phyloP scores from a whole-genome alignment of 768 basidiomycete genomes.

The Epithele typhae region DNA sequence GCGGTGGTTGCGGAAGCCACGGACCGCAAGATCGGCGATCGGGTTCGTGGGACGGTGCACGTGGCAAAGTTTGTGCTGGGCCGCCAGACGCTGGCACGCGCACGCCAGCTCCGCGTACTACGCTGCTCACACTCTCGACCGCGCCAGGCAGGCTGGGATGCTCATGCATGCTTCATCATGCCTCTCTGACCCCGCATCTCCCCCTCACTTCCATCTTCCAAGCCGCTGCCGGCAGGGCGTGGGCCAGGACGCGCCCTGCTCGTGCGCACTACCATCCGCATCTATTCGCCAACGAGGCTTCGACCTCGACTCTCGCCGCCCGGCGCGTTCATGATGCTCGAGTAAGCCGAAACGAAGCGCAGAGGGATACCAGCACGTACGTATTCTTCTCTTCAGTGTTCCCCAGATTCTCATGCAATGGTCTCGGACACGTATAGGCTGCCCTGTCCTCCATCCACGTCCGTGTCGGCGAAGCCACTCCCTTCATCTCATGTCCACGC shows the following conservation, averaged over 20 bases:
- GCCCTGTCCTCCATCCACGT: too few species aligned
- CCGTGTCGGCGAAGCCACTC: too few species aligned
- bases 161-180: conserved; percentile 42
- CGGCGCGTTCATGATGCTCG: not conserved
- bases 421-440: too few species aligned
- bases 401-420: too few species aligned
- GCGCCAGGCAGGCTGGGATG: conserved; percentile 18
- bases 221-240: conserved; percentile 48
- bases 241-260: conserved; percentile 23
- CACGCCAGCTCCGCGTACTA: not conserved
- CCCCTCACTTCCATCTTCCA: conserved; percentile 40
- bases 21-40: too few species aligned
- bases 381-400: too few species aligned
- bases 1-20: too few species aligned
- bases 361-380: too few species aligned
- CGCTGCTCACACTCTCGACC: conserved; percentile 1
- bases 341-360: too few species aligned
- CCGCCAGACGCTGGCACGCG: not conserved
- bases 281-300: too few species aligned
- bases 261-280: conserved; percentile 15
- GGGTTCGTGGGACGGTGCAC: conserved; percentile 4
- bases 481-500: too few species aligned
- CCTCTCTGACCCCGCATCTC: conserved; percentile 22
- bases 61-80: conserved; percentile 15
- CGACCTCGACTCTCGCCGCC: not conserved